phyloP scores from a whole-genome alignment of 225 moss, liverwort and hornwort genomes.

The Thuidium tamariscinum region DNA sequence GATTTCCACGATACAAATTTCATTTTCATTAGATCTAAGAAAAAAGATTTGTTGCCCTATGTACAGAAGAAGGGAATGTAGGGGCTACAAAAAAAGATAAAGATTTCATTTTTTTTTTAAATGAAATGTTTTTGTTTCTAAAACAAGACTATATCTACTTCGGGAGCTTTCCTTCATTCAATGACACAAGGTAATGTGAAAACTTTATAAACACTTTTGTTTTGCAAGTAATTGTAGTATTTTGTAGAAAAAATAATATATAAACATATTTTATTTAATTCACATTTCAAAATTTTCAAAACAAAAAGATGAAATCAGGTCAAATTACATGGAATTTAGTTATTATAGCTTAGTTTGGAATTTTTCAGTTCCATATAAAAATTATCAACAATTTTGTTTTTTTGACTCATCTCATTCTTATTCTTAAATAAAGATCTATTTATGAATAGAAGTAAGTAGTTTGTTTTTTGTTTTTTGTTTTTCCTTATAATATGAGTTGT shows the following conservation, averaged over 20 bases:
- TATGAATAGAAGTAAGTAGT: neutral
- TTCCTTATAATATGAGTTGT: neutral
- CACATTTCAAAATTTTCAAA: neutral
- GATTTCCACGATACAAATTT: too few relatives aligned
- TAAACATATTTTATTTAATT: neutral
- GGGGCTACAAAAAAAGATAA: too few relatives aligned
- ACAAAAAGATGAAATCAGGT: neutral
- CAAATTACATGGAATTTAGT: neutral
- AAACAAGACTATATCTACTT: neutral
- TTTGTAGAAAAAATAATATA: neutral
- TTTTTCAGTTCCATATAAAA: neutral
- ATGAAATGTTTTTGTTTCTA: fast-evolving
- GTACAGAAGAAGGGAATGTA: too few relatives aligned
- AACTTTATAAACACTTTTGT: neutral
- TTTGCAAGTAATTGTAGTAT: neutral
- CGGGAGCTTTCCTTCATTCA: fast-evolving
- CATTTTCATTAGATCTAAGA: too few relatives aligned
- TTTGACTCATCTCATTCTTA: neutral
- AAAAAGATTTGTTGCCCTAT: fast-evolving
- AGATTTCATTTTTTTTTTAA: too few relatives aligned
- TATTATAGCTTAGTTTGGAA: too few relatives aligned
- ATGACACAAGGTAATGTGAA: neutral
- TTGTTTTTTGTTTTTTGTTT: too few relatives aligned
- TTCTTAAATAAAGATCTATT: neutral
- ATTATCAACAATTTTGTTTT: neutral